Percentiles rank a stretch among this genome's conserved stretches.
Conservation (phyloP, 192 early-diverging fungal genomes). For the Linnemannia hyalina region DNA sequence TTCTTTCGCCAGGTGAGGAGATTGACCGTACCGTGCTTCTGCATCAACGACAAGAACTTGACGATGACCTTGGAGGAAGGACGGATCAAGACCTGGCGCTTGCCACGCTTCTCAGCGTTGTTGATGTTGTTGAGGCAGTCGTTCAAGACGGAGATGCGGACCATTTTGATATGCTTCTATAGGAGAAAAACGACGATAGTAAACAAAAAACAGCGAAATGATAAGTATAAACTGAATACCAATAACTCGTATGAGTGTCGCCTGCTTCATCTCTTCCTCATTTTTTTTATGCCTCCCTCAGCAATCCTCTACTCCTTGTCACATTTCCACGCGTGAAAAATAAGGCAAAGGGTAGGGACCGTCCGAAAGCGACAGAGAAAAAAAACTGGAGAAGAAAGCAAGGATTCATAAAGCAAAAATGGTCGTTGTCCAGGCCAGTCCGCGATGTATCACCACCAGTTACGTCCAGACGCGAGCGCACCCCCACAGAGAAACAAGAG, state of each 20-base stretch:
- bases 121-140: conserved; percentile 99
- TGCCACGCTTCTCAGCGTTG: conserved; percentile 99
- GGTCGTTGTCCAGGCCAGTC: conserved; percentile 15
- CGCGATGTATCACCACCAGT: conserved; percentile 25
- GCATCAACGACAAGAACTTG: conserved; percentile 99
- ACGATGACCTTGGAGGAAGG: conserved; percentile 98
- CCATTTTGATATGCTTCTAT: conserved; percentile 79
- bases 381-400: conserved; percentile 16
- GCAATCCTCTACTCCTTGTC: background rate
- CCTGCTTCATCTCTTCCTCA: conserved; percentile 15
- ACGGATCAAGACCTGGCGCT: conserved; percentile 97
- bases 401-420: conserved; percentile 28
- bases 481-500: background rate
- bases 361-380: background rate
- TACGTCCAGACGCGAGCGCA: background rate
- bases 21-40: conserved; percentile 87
- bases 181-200: background rate
- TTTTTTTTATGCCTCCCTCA: conserved; percentile 5
- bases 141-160: conserved; percentile 95
- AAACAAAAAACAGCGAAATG: conserved; percentile 7
- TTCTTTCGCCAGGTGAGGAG: background rate
- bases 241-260: conserved; percentile 49
- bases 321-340: background rate
- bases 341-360: background rate
- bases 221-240: conserved; percentile 26